phyloP scores from a whole-genome alignment of 2,329 filamentous ascomycete genomes.

The Colletotrichum truncatum region DNA sequence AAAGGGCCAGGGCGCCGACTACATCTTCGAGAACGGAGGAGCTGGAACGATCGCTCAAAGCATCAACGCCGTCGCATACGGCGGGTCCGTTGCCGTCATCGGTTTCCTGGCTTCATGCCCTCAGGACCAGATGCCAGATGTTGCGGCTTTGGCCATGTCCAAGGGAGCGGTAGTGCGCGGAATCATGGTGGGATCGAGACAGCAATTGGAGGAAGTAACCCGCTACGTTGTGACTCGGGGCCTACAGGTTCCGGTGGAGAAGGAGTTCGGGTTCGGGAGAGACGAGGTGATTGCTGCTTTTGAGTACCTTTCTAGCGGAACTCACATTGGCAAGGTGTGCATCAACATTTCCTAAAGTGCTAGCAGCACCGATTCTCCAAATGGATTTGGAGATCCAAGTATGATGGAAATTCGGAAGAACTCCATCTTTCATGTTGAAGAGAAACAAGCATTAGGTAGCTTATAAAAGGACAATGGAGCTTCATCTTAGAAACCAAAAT shows the following conservation, averaged over 20 bases:
- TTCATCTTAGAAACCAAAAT: too few relatives aligned
- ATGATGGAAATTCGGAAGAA: too few relatives aligned
- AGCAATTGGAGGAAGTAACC: slow-evolving; percentile 44
- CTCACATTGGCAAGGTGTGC: slow-evolving; percentile 48
- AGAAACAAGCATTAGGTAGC: too few relatives aligned
- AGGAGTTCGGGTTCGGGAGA: slow-evolving; percentile 41
- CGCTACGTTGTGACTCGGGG: slow-evolving; percentile 38
- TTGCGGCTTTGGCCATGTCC: slow-evolving; percentile 37
- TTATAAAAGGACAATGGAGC: too few relatives aligned
- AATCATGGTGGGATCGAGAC: slow-evolving; percentile 43
- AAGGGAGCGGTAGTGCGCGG: slow-evolving; percentile 45
- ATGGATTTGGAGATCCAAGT: too few relatives aligned
- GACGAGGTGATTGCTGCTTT: slow-evolving; percentile 36
- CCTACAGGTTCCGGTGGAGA: slow-evolving; percentile 42
- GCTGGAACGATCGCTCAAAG: slow-evolving; percentile 52
- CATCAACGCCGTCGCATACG: slow-evolving; percentile 51
- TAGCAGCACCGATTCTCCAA: too few relatives aligned
- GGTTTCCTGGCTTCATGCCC: slow-evolving; percentile 45
- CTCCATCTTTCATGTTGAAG: too few relatives aligned
- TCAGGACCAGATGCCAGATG: slow-evolving; percentile 41
- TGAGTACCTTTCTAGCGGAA: slow-evolving; percentile 19
- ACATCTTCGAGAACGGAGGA: slow-evolving; percentile 50
- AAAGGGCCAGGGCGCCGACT: slow-evolving; percentile 51
- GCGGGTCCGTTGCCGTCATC: slow-evolving; percentile 55
- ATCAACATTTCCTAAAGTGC: slow-evolving; percentile 31